phyloP scores from a whole-genome alignment of 2,329 filamentous ascomycete genomes.

The Mycosphaerella sp. region DNA sequence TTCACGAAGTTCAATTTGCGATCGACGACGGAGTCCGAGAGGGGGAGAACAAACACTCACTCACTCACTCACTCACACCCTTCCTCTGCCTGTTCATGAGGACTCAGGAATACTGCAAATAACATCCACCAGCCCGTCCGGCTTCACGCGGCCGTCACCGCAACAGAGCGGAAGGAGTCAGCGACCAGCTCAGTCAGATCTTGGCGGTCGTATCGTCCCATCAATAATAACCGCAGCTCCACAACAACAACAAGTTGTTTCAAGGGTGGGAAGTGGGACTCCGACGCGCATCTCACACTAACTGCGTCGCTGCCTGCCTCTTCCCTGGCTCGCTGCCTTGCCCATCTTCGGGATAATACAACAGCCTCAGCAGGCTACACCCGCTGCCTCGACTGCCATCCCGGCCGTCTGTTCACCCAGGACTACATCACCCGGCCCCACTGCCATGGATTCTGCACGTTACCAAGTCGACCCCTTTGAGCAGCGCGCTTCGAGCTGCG shows the following conservation, averaged over 20 bases:
- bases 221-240: neutral
- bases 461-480: constrained; percentile 11
- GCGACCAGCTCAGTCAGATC: neutral
- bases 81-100: neutral
- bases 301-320: no score
- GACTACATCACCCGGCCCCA: constrained; percentile 2
- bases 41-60: no score
- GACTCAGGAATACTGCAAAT: neutral
- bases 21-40: neutral
- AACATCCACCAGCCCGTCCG: neutral
- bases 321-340: no score
- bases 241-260: no score
- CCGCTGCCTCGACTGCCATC: neutral
- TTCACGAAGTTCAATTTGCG: neutral
- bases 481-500: neutral
- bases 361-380: no score
- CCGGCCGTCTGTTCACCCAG: constrained; percentile 1
- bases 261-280: no score
- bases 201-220: neutral
- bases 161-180: neutral
- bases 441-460: constrained; percentile 10
- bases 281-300: no score
- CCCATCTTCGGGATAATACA: no score
- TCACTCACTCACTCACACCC: neutral
- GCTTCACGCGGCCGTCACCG: neutral